phyloP scores from a whole-genome alignment of 306 rosid genomes.

The Prunus davidiana region DNA sequence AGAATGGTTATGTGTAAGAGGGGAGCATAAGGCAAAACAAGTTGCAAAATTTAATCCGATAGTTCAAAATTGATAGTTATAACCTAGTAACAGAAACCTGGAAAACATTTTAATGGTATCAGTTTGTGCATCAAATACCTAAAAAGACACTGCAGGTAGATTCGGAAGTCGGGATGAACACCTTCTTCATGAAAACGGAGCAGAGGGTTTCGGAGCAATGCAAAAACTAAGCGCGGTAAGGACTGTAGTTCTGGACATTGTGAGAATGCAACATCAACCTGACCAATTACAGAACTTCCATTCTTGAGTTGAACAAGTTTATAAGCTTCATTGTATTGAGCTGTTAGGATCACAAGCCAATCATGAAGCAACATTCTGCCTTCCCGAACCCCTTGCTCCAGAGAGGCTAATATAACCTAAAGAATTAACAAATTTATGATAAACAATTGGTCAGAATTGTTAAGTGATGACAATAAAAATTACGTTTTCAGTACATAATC shows the following conservation, averaged over 20 bases:
- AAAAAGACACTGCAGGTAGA: constrained; percentile 92
- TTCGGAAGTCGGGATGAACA: constrained; percentile 89
- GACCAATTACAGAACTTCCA: constrained; percentile 67
- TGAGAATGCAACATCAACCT: constrained; percentile 77
- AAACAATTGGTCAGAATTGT: constrained; percentile 8
- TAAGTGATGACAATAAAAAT: constrained; percentile 2
- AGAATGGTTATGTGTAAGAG: not conserved
- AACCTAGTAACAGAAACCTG: not conserved
- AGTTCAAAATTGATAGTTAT: constrained; percentile 1
- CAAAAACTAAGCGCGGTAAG: constrained; percentile 82
- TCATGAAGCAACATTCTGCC: constrained; percentile 93
- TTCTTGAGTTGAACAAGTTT: constrained; percentile 59
- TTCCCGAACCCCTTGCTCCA: constrained; percentile 97
- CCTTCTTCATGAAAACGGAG: constrained; percentile 96
- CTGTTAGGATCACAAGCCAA: constrained; percentile 95
- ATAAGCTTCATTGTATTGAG: constrained; percentile 85
- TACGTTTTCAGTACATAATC: not conserved
- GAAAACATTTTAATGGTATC: not conserved
- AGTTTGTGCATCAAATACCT: constrained; percentile 49
- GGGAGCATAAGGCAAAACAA: not conserved
- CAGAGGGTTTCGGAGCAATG: constrained; percentile 88
- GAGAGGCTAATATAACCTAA: constrained; percentile 83
- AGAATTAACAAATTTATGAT: constrained; percentile 11
- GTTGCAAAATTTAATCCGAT: not conserved
- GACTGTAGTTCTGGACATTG: constrained; percentile 92